Base-by-base conservation (phyloP, 2,329 filamentous ascomycete genomes). In the Fusarium camptoceras region DNA sequence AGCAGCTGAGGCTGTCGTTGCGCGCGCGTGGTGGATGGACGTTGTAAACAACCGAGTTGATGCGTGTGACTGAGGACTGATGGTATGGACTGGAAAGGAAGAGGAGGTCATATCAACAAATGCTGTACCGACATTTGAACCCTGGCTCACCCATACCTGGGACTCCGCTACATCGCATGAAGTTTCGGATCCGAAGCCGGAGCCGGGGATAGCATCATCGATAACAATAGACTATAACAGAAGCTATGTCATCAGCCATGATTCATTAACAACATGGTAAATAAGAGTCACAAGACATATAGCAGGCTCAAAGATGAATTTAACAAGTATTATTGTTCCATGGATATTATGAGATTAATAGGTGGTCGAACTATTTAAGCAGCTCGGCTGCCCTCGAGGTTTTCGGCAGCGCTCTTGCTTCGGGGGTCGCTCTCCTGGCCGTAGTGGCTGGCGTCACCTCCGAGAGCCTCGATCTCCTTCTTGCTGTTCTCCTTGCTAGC, bases 401-500 rank as follows among this genome's bases (percentile, higher is more conserved):
- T 73, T 27, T 82, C 77, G 1, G 81, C 80, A 4, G 81, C 81
- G 24, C 75, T 78, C 75, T 82, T 83, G 71, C 80, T 81, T 57
- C 78, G 78, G 6, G 81, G 81, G 53, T 83, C 74, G 8, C 80
- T 78, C 64, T 82, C 64, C 66, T 81, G 77, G 25, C 81, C 81
- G 51, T 84, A 83, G 55, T 83, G 80, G 20, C 80, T 82, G 11
- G 76, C 75, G 12, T 84, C 80, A 16, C 82, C 82, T 48, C 82
- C 82, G 6, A 85, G 73, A 14, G 77, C 68, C 46, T 84, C 76
- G 47, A 85, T 80, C 9, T 76, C 78, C 66, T 82, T 49, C 48
- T 75, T 75, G 56, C 81, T 83, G 57, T 83, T 76, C 72, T 84
- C 76, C 74, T 85, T 85, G 49, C 82, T 84, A 57, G 75, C 75